Percentiles rank a stretch among this genome's conserved stretches.
These are phyloP conservation scores for Gossypium schwendimanii DNA, from an alignment of 441 rosid species.

Conservation along the genomic window DNA sequence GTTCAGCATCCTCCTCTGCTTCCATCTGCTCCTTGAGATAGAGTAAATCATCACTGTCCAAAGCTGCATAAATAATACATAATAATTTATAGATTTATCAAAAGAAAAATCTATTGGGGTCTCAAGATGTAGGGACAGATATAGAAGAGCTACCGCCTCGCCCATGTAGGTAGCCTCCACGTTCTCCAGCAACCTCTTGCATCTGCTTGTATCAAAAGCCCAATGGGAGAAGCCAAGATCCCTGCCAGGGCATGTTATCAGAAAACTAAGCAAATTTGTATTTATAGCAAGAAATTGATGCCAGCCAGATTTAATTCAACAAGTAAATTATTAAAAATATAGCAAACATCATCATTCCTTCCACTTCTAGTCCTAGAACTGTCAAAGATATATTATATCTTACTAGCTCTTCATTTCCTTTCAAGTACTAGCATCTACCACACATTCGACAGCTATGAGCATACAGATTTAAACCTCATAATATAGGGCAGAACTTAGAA, in stretches of 20 bases:
- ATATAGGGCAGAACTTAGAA: neutral
- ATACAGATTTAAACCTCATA: neutral
- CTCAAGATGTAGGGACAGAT: neutral
- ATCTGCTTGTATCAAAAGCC: slow-evolving; percentile 70
- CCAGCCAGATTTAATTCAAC: neutral
- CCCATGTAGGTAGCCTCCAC: slow-evolving; percentile 98
- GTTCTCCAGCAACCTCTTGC: slow-evolving; percentile 99
- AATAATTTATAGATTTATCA: slow-evolving; percentile 18
- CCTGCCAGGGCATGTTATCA: slow-evolving; percentile 99
- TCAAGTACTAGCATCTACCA: neutral
- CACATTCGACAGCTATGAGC: neutral
- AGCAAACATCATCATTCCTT: neutral
- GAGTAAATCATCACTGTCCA: slow-evolving; percentile 96
- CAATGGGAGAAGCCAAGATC: slow-evolving; percentile 63
- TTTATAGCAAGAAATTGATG: neutral
- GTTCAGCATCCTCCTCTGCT: slow-evolving; percentile 97
- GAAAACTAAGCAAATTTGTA: slow-evolving; percentile 32
- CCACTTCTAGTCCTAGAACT: neutral
- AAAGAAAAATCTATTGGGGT: neutral
- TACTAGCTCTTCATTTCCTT: neutral
- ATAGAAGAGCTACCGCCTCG: slow-evolving; percentile 64
- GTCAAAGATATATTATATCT: neutral
- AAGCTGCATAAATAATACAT: slow-evolving; percentile 52
- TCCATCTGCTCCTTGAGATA: slow-evolving; percentile 99
- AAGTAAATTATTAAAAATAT: neutral